phyloP scores from a whole-genome alignment of 106 monocot genomes.

The Triglochin maritima region DNA sequence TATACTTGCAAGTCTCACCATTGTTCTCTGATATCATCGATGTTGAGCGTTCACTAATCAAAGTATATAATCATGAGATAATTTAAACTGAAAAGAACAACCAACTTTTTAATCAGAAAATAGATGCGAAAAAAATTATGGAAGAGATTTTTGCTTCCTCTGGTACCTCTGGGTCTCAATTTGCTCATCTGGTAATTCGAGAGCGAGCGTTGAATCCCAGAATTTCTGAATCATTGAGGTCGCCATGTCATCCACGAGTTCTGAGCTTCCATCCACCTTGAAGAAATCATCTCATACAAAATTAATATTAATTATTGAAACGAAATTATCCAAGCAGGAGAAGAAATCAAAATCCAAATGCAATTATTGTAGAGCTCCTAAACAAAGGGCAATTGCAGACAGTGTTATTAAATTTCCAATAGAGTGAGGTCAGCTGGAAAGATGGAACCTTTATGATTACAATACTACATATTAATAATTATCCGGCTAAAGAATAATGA shows the following conservation, averaged over 20 bases:
- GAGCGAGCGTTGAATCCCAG: constrained; percentile 83
- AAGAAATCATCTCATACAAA: not conserved
- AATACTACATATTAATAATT: too few relatives aligned
- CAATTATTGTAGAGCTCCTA: too few relatives aligned
- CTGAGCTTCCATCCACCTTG: constrained; percentile 57
- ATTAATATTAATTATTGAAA: not conserved
- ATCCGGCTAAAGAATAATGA: too few relatives aligned
- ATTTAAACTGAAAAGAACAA: not conserved
- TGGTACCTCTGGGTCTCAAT: constrained; percentile 53
- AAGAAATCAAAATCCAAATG: too few relatives aligned
- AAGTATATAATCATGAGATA: not conserved
- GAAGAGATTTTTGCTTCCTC: not conserved
- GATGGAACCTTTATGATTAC: too few relatives aligned
- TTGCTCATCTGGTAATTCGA: constrained; percentile 69
- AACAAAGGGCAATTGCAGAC: too few relatives aligned
- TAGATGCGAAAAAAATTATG: not conserved
- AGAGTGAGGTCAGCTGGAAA: too few relatives aligned
- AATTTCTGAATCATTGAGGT: constrained; percentile 86
- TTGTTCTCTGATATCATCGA: constrained; percentile 44
- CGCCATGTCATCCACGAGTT: constrained; percentile 45
- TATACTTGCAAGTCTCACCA: constrained; percentile 33
- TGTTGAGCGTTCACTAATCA: constrained; percentile 45
- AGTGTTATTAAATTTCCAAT: too few relatives aligned
- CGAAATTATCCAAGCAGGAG: too few relatives aligned
- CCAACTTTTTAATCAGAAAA: not conserved